Conservation (phyloP, 345 rosid species). For the Cardamine chenopodiifolia region DNA sequence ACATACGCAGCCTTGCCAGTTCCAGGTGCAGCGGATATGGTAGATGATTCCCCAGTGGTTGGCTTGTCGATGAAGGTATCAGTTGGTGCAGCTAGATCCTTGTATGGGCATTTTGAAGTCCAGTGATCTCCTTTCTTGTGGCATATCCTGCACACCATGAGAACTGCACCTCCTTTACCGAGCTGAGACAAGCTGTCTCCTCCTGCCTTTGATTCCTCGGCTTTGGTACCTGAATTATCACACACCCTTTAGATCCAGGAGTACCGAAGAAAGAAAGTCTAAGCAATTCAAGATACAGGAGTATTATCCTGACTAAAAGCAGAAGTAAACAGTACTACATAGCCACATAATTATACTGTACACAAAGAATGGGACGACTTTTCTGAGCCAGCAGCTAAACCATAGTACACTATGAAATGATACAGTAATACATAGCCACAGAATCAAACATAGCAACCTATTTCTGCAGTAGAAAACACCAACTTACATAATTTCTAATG, state of each 20-base stretch:
- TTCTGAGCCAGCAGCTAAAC: not conserved
- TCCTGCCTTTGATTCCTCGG: slow-evolving; percentile 59
- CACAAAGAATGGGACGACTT: not conserved
- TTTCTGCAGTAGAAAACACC: not conserved
- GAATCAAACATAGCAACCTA: not conserved
- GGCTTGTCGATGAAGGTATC: slow-evolving; percentile 72
- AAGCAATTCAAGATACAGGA: slow-evolving; percentile 3
- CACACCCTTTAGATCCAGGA: not conserved
- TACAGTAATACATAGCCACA: not conserved
- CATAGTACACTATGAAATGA: not conserved
- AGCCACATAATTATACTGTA: not conserved
- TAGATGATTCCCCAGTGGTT: slow-evolving; percentile 49
- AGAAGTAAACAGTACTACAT: not conserved
- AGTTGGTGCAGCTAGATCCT: slow-evolving; percentile 67
- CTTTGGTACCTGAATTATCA: slow-evolving; percentile 59
- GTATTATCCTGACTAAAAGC: not conserved
- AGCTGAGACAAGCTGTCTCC: slow-evolving; percentile 71
- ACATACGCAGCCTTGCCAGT: slow-evolving; percentile 64
- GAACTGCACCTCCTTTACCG: slow-evolving; percentile 74
- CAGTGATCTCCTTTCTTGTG: slow-evolving; percentile 95
- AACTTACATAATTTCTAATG: not conserved
- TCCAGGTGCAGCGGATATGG: slow-evolving; percentile 50
- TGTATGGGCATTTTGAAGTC: slow-evolving; percentile 87
- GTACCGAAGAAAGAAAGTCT: not conserved
- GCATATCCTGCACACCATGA: slow-evolving; percentile 86